These are phyloP conservation scores for Xylaria bambusicola DNA, from an alignment of 495 filamentous ascomycete species.

Conservation along the genomic window DNA sequence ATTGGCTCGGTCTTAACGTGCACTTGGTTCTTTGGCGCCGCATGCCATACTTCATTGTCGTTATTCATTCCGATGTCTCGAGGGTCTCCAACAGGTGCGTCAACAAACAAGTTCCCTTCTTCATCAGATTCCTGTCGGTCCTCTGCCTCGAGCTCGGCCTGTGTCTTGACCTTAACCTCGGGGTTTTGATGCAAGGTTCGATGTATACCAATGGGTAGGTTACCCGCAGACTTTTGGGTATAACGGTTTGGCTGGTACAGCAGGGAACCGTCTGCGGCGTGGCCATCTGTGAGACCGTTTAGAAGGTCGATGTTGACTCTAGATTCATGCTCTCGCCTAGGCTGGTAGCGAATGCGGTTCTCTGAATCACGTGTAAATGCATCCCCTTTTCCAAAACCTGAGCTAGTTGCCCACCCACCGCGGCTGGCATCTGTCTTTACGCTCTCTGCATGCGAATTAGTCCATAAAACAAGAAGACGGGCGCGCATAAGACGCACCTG, in stretches of 20 bases:
- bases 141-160: constrained; percentile 51
- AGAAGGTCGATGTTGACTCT: constrained; percentile 48
- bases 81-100: constrained; percentile 28
- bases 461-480: background rate
- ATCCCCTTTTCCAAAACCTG: constrained; percentile 36
- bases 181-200: constrained; percentile 57
- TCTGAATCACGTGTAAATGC: constrained; percentile 17
- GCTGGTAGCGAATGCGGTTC: constrained; percentile 24
- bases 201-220: constrained; percentile 53
- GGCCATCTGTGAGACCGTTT: constrained; percentile 31
- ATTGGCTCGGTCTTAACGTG: constrained; percentile 38
- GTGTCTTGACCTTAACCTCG: constrained; percentile 52
- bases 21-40: constrained; percentile 29
- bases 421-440: constrained; percentile 35
- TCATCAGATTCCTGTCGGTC: constrained; percentile 43
- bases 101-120: constrained; percentile 46
- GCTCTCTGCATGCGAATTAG: constrained; percentile 25
- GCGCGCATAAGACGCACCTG: constrained; percentile 27
- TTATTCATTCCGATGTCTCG: constrained; percentile 39
- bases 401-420: constrained; percentile 36
- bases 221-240: constrained; percentile 33
- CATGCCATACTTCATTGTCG: constrained; percentile 36
- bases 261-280: constrained; percentile 31
- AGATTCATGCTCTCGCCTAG: constrained; percentile 31
- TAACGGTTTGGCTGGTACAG: constrained; percentile 26